phyloP scores from a whole-genome alignment of 108 stramenopile genomes.

The Cyclotella kingstonii region DNA sequence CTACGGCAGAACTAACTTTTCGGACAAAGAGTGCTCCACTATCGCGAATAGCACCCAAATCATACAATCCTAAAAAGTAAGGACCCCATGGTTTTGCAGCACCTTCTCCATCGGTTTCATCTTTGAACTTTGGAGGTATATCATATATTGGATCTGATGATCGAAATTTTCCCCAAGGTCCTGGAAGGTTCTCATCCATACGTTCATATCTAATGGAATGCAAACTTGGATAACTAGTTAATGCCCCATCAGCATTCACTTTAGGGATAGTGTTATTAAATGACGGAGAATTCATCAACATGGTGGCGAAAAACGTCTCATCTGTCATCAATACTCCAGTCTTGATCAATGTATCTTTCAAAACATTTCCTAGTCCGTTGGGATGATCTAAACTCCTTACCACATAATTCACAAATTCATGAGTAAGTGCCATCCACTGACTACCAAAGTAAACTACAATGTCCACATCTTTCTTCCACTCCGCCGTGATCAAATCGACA shows the following conservation, averaged over 20 bases:
- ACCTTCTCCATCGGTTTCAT: constrained; percentile 37
- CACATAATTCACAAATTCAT: constrained; percentile 67
- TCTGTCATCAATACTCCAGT: constrained; percentile 79
- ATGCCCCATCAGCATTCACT: constrained; percentile 36
- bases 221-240: constrained; percentile 42
- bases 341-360: constrained; percentile 54
- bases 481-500: constrained; percentile 45
- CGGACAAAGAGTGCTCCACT: constrained; percentile 84
- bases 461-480: constrained; percentile 29
- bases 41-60: constrained; percentile 61
- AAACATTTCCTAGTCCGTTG: constrained; percentile 57
- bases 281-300: constrained; percentile 64
- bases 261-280: constrained; percentile 62
- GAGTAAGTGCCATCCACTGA: constrained; percentile 83
- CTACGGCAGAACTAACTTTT: constrained; percentile 72
- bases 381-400: constrained; percentile 51
- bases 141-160: constrained; percentile 58
- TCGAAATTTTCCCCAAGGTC: constrained; percentile 56
- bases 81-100: constrained; percentile 81
- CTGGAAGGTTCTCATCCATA: constrained; percentile 85
- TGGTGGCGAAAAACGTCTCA: constrained; percentile 85
- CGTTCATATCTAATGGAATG: constrained; percentile 78
- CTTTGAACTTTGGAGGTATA: constrained; percentile 41
- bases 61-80: constrained; percentile 86
- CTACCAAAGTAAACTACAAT: constrained; percentile 77